Evolutionary conservation across 139 green algal genomes (phyloP), one percentile per base, ranked within the genome.

Genomic region (Marvania coccoides): DNA sequence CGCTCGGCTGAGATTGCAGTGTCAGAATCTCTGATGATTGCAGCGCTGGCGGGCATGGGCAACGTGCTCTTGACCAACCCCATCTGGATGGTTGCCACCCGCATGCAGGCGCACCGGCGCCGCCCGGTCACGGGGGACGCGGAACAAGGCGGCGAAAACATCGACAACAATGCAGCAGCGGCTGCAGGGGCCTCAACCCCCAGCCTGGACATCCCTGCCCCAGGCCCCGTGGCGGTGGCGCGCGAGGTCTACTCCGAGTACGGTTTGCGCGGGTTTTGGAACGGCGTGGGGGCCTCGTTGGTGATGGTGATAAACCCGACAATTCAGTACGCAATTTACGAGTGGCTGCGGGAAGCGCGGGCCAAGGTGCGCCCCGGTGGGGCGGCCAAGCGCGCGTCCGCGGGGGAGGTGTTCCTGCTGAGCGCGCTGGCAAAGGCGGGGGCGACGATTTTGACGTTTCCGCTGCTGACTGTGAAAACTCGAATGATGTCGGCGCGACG

Each of bases 11-110:
- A 82, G 36, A 81, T 95, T 26, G 77, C 81, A 7, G 77, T 95
- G 14, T 64, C 58, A 2, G 78, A 79, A 36, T 92, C 83, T 1
- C 67, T 96, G 47, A 26, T 85, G 10, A 80, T 96, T 36, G 89
- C 89, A 1, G 74, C 79, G 9, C 37, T 90, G 36, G 88, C 90
- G 5, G 90, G 89, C 29, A 80, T 67, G 6, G 78, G 81, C 35
- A 96, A 96, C 58, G 90, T 96, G 53, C 63, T 95, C 71, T 61
- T 88, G 4, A 98, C 93, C 58, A 96, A 89, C 64, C 93, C 91
- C 4, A 91, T 97, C 40, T 97, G 91, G 91, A 78, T 94, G 60
- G 68, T 97, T 23, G 84, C 90, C 9, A 95, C 87, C 1, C 81
- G 85, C 59, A 90, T 97, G 87, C 89, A 97, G 74, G 77, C 81